Conservation (phyloP, 31 red algal genomes). For the Odonthalia washingtoniensis region DNA sequence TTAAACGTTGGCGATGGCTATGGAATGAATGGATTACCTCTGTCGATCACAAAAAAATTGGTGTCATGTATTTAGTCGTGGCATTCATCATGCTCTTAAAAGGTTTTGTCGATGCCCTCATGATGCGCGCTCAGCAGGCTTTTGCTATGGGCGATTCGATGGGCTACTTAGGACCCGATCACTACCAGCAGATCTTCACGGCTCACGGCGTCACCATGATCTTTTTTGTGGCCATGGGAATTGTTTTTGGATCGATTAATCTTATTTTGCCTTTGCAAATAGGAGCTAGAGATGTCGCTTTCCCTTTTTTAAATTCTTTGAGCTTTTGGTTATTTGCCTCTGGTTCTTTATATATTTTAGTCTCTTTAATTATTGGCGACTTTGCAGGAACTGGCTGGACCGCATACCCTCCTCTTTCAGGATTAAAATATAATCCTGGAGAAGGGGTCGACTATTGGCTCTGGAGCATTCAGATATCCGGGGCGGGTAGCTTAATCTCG, state of each 20-base stretch:
- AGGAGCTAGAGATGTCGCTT: slow-evolving; percentile 37
- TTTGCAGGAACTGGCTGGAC: slow-evolving; percentile 9
- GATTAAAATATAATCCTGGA: not conserved
- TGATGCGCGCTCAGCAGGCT: slow-evolving; percentile 3
- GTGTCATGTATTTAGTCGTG: slow-evolving; percentile 16
- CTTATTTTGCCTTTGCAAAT: slow-evolving; percentile 31
- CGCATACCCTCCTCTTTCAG: slow-evolving; percentile 14
- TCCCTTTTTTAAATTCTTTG: slow-evolving; percentile 20
- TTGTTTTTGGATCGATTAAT: slow-evolving; percentile 37
- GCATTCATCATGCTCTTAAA: slow-evolving; percentile 1
- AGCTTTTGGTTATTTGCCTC: slow-evolving; percentile 23
- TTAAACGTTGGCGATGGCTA: too few relatives aligned
- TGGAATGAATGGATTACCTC: slow-evolving; percentile 29
- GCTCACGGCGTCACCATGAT: slow-evolving; percentile 36
- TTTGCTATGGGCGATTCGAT: slow-evolving; percentile 10
- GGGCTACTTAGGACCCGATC: slow-evolving; percentile 16
- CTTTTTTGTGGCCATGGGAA: slow-evolving; percentile 32
- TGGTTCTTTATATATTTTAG: not conserved
- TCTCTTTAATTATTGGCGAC: not conserved
- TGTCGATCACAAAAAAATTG: slow-evolving; percentile 43
- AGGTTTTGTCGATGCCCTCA: slow-evolving; percentile 11
- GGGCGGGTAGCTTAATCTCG: not conserved
- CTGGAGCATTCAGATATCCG: slow-evolving; percentile 7
- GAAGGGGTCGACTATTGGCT: not conserved
- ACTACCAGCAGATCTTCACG: slow-evolving; percentile 32